Conservation (phyloP, 345 rosid species). For the Limnanthes douglasii region DNA sequence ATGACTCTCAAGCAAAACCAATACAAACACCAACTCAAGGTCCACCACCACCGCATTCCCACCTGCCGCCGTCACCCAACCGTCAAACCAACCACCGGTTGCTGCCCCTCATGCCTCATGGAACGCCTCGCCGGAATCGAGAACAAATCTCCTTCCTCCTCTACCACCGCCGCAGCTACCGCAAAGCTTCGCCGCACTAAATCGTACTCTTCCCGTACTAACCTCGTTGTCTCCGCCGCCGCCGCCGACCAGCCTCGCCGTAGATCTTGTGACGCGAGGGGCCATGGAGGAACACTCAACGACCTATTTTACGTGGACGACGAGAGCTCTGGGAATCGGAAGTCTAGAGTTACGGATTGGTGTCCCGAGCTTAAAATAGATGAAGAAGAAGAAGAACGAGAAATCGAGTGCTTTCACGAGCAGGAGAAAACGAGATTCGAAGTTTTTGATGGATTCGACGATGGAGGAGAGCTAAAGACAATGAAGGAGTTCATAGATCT, state of each 20-base stretch:
- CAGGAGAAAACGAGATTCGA: conserved; percentile 8
- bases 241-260: conserved; percentile 32
- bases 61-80: conserved; percentile 52
- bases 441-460: conserved; percentile 20
- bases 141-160: conserved; percentile 15
- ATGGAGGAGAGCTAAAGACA: conserved; percentile 31
- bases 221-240: neutral
- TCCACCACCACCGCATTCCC: conserved; percentile 24
- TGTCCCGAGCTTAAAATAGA: conserved; percentile 10
- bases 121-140: conserved; percentile 62
- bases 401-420: conserved; percentile 10
- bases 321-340: conserved; percentile 9
- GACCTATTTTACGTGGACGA: conserved; percentile 32
- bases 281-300: conserved; percentile 19
- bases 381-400: conserved; percentile 9
- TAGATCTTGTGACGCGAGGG: conserved; percentile 29
- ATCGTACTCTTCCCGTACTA: conserved; percentile 13
- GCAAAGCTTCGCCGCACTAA: conserved; percentile 15
- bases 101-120: conserved; percentile 67
- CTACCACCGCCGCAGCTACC: conserved; percentile 1
- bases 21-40: conserved; percentile 7
- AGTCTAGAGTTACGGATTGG: conserved; percentile 6
- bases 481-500: conserved; percentile 84
- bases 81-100: conserved; percentile 31
- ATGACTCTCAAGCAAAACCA: conserved; percentile 24